phyloP scores from a whole-genome alignment of 306 rosid species.

The Glycyrrhiza uralensis region DNA sequence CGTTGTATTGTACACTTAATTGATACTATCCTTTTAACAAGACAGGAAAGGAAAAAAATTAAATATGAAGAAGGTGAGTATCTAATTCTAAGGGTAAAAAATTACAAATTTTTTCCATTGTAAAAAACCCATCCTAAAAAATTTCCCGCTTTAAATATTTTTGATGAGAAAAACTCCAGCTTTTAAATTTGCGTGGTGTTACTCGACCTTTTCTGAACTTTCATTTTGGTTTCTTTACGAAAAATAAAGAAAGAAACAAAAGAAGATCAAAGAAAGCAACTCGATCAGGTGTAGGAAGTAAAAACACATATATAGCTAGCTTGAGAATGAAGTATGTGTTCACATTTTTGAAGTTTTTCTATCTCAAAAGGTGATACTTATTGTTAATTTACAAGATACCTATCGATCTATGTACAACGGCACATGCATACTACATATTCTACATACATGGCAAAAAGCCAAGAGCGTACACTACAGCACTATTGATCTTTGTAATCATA shows the following conservation, averaged over 20 bases:
- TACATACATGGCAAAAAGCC: slow-evolving; percentile 11
- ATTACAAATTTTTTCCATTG: neutral
- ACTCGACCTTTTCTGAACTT: slow-evolving; percentile 49
- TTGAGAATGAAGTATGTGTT: slow-evolving; percentile 61
- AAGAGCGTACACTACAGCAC: neutral
- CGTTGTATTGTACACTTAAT: neutral
- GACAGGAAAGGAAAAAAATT: neutral
- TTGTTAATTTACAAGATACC: slow-evolving; percentile 42
- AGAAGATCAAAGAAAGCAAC: slow-evolving; percentile 41
- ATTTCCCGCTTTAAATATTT: slow-evolving; percentile 40
- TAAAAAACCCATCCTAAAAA: slow-evolving; percentile 9
- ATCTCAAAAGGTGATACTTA: slow-evolving; percentile 41
- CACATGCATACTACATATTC: slow-evolving; percentile 7
- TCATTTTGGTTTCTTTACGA: slow-evolving; percentile 40
- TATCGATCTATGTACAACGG: slow-evolving; percentile 12
- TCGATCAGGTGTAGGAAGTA: slow-evolving; percentile 23
- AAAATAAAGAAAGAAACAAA: slow-evolving; percentile 40
- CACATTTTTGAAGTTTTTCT: slow-evolving; percentile 25
- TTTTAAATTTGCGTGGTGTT: slow-evolving; percentile 32
- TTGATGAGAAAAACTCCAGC: slow-evolving; percentile 42
- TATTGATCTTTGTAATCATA: slow-evolving; percentile 16
- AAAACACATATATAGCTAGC: slow-evolving; percentile 67
- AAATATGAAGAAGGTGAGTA: neutral
- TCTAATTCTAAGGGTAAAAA: slow-evolving; percentile 17
- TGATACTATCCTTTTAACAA: neutral